Conservation (phyloP, 1,284 basidiomycete species). For the Fomitopsis betulina region DNA sequence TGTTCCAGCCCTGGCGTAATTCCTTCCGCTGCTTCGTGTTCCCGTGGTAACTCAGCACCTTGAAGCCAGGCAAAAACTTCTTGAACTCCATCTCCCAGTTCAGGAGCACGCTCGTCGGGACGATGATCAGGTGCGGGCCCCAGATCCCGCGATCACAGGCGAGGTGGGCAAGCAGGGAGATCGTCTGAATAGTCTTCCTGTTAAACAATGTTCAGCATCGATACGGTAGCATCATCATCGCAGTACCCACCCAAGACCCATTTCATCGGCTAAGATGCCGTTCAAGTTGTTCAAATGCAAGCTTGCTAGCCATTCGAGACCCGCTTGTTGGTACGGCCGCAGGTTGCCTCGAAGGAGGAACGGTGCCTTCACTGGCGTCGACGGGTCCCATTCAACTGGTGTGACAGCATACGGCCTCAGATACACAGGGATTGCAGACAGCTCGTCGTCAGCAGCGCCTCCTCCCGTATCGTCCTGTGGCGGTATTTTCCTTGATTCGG, state of each 20-base stretch:
- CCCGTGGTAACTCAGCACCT: slow-evolving; percentile 90
- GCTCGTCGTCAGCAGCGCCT: slow-evolving; percentile 6
- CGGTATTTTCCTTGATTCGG: not conserved
- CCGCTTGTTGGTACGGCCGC: slow-evolving; percentile 92
- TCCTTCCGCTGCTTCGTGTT: slow-evolving; percentile 90
- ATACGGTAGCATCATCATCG: not conserved
- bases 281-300: slow-evolving; percentile 86
- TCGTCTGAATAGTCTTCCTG: slow-evolving; percentile 98
- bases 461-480: slow-evolving; percentile 23
- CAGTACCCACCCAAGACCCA: slow-evolving; percentile 78
- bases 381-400: slow-evolving; percentile 58
- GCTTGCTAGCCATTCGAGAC: slow-evolving; percentile 93
- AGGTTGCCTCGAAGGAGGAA: slow-evolving; percentile 84
- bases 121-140: slow-evolving; percentile 96
- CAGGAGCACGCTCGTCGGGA: slow-evolving; percentile 91
- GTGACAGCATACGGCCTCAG: slow-evolving; percentile 64
- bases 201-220: slow-evolving; percentile 1
- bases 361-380: slow-evolving; percentile 64
- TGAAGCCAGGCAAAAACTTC: slow-evolving; percentile 95
- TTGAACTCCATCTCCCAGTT: slow-evolving; percentile 99
- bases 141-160: slow-evolving; percentile 94
- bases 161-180: slow-evolving; percentile 87
- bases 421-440: slow-evolving; percentile 46
- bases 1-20: slow-evolving; percentile 91
- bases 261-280: slow-evolving; percentile 91